These are phyloP conservation scores for Cyclotella atomus DNA, from an alignment of 108 stramenopile species.

Conservation along the genomic window DNA sequence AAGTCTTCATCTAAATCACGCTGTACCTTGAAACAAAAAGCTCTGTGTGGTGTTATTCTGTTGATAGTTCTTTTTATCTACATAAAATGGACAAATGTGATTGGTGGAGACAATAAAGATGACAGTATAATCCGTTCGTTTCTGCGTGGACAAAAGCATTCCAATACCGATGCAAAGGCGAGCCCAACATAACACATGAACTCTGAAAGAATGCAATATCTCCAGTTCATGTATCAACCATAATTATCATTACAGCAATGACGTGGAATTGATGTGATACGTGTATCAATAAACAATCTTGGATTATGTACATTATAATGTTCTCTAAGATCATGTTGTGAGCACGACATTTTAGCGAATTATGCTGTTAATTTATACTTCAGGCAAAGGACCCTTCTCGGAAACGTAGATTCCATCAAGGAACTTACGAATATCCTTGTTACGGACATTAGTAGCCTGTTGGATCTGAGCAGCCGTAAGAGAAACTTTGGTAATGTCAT, in stretches of 20 bases:
- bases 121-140: not conserved
- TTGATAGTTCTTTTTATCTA: not conserved
- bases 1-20: not conserved
- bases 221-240: not conserved
- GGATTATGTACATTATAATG: not conserved
- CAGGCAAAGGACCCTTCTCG: constrained; percentile 90
- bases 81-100: not conserved
- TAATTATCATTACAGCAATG: no score
- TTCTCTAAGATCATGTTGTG: no score
- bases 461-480: constrained; percentile 96
- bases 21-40: not conserved
- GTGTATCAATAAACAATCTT: not conserved
- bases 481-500: constrained; percentile 96
- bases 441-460: constrained; percentile 94
- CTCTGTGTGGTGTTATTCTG: not conserved
- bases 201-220: no score
- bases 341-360: constrained; percentile 32
- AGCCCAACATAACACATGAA: no score
- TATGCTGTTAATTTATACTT: constrained; percentile 51
- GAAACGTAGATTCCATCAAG: constrained; percentile 99
- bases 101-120: not conserved
- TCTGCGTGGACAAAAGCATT: not conserved
- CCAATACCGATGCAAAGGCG: not conserved
- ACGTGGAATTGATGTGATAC: no score
- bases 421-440: constrained; percentile 99